Conservation (phyloP, 2,329 filamentous ascomycete species). For the Daldinia sp. region DNA sequence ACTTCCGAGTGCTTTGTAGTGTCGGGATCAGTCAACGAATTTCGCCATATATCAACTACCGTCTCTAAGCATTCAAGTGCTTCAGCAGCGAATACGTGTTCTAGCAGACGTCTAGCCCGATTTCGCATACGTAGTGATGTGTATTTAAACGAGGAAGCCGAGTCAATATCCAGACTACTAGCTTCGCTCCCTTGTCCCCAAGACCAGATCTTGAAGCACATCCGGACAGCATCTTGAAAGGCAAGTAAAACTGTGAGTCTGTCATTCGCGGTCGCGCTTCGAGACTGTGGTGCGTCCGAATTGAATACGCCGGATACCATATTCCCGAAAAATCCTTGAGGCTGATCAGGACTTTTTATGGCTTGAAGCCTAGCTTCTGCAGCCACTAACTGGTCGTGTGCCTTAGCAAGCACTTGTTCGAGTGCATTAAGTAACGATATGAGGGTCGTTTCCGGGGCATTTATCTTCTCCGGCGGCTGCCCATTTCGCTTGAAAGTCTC, state of each 20-base stretch:
- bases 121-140: constrained; percentile 93
- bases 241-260: constrained; percentile 93
- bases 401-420: constrained; percentile 88
- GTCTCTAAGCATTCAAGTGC: constrained; percentile 94
- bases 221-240: constrained; percentile 93
- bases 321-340: constrained; percentile 90
- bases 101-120: constrained; percentile 84
- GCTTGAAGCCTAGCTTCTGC: constrained; percentile 79
- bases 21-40: constrained; percentile 59
- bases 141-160: constrained; percentile 86
- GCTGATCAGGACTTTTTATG: constrained; percentile 83
- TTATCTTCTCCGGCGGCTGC: constrained; percentile 48
- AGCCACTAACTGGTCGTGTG: constrained; percentile 82
- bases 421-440: constrained; percentile 92
- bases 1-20: constrained; percentile 71
- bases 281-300: constrained; percentile 79
- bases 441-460: constrained; percentile 76
- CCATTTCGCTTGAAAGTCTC: constrained; percentile 66
- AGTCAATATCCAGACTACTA: constrained; percentile 71
- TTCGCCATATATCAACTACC: constrained; percentile 85
- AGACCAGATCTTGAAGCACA: constrained; percentile 94
- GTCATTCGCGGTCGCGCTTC: constrained; percentile 90
- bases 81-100: constrained; percentile 93
- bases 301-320: constrained; percentile 94
- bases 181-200: constrained; percentile 80